These are phyloP conservation scores for Globisporangium solare DNA, from an alignment of 352 stramenopile species.

Conservation along the genomic window DNA sequence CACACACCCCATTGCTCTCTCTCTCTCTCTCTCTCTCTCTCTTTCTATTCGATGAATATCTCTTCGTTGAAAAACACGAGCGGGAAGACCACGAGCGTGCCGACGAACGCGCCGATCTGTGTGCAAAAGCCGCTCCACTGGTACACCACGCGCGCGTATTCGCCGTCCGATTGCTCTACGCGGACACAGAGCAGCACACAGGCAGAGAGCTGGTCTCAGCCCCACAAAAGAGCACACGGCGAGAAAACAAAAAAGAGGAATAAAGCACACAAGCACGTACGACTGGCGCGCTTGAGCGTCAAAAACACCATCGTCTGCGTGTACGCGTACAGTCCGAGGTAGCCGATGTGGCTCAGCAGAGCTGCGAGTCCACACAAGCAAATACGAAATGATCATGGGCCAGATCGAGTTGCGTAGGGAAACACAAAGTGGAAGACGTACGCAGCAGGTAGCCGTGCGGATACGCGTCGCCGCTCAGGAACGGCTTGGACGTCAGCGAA, in stretches of 20 bases:
- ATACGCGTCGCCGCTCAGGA: slow-evolving; percentile 27
- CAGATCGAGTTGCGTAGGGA: background rate
- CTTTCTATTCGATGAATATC: slow-evolving; percentile 34
- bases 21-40: too few relatives aligned
- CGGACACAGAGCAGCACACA: background rate
- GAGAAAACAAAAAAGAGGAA: slow-evolving; percentile 5
- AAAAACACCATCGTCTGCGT: slow-evolving; percentile 76
- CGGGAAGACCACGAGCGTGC: slow-evolving; percentile 58
- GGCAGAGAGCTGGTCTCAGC: too few relatives aligned
- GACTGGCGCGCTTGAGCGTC: slow-evolving; percentile 49
- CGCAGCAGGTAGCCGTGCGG: slow-evolving; percentile 44
- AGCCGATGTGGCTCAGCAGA: slow-evolving; percentile 41
- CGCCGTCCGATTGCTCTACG: slow-evolving; percentile 26
- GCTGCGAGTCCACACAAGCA: slow-evolving; percentile 14
- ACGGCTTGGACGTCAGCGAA: slow-evolving; percentile 32
- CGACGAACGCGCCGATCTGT: slow-evolving; percentile 56
- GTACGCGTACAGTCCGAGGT: slow-evolving; percentile 55
- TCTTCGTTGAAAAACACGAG: slow-evolving; percentile 57
- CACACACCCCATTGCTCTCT: too few relatives aligned
- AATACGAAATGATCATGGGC: background rate
- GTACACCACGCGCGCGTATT: slow-evolving; percentile 45
- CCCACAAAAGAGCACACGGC: background rate
- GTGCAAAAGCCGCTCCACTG: slow-evolving; percentile 68
- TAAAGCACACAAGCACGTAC: slow-evolving; percentile 23
- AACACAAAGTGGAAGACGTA: slow-evolving; percentile 20